Evolutionary conservation across 2,329 filamentous ascomycete genomes (phyloP), one percentile per base, ranked within the genome.

Genomic region (Aspergillus luchuensis): DNA sequence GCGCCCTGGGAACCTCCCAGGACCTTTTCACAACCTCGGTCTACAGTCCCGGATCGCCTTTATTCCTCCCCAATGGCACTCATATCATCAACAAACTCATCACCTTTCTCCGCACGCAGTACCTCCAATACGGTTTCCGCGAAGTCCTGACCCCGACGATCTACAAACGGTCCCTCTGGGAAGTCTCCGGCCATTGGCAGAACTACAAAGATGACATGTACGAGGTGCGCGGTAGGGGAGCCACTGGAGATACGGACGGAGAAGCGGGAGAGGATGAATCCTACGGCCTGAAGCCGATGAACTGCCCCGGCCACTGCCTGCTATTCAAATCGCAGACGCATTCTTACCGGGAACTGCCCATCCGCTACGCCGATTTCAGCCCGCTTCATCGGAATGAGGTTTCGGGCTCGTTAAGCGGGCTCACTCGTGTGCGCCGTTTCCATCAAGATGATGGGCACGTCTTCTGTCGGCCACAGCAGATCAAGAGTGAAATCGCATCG

Each of bases 171-270:
- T 88, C 90, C 5, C 79, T 96, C 30, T 96, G 92, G 92, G 87
- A 91, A 69, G 89, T 88, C 66, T 95, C 91, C 0, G 92, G 92
- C 2, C 92, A 96, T 67, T 87, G 93, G 82, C 88, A 94, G 58
- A 96, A 96, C 74, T 96, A 96, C 78, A 89, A 91, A 61, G 89
- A 96, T 70, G 91, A 96, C 71, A 96, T 96, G 92, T 96, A 93
- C 76, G 88, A 90, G 57, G 92, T 96, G 50, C 74, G 79, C 21
- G 82, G 82, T 1, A 80, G 83, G 15, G 81, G 80, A n/a, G 77
- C 79, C 36, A 78, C 72, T 21, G 79, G 79, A 3, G 71, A 79
- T 49, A 78, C 64, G 36, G 76, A 77, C 5, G 74, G 74, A 2
- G 81, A 85, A 62, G 64, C 75, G 7, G 82, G 80, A 19, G 85